A percentile compares a stretch with the other conserved stretches of the same genome.
These are phyloP conservation scores for Phialophora chinensis DNA, from an alignment of 2,329 filamentous ascomycete species.

Conservation along the genomic window DNA sequence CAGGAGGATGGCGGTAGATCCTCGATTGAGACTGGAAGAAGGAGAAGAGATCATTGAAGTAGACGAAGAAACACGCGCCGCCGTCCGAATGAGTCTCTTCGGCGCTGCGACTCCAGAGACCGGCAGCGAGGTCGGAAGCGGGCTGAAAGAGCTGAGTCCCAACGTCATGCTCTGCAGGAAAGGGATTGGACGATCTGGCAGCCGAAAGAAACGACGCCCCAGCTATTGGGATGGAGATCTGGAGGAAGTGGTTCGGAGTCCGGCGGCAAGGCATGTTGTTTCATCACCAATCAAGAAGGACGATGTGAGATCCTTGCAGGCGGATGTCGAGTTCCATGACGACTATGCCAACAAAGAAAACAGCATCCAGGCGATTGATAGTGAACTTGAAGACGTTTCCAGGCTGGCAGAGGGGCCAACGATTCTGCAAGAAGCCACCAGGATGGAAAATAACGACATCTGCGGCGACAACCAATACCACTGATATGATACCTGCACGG, in stretches of 20 bases:
- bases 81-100: slow-evolving; percentile 36
- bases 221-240: slow-evolving; percentile 41
- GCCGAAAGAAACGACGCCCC: slow-evolving; percentile 37
- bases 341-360: slow-evolving; percentile 14
- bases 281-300: slow-evolving; percentile 33
- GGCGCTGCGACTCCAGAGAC: slow-evolving; percentile 26
- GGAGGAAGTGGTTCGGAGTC: slow-evolving; percentile 36
- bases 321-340: slow-evolving; percentile 29
- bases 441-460: slow-evolving; percentile 15
- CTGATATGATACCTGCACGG: slow-evolving; percentile 1
- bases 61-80: slow-evolving; percentile 37
- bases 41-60: slow-evolving; percentile 36
- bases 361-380: slow-evolving; percentile 17
- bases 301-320: slow-evolving; percentile 31
- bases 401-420: slow-evolving; percentile 22
- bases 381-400: slow-evolving; percentile 20
- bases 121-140: slow-evolving; percentile 13
- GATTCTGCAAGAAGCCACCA: slow-evolving; percentile 11
- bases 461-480: neutral
- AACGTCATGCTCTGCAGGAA: slow-evolving; percentile 37
- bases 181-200: slow-evolving; percentile 20
- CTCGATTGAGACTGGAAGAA: slow-evolving; percentile 29
- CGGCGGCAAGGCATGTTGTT: slow-evolving; percentile 36
- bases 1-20: slow-evolving; percentile 18
- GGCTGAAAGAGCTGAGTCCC: slow-evolving; percentile 37